phyloP scores from a whole-genome alignment of 2,329 filamentous ascomycete genomes.

The Pyricularia sp. region DNA sequence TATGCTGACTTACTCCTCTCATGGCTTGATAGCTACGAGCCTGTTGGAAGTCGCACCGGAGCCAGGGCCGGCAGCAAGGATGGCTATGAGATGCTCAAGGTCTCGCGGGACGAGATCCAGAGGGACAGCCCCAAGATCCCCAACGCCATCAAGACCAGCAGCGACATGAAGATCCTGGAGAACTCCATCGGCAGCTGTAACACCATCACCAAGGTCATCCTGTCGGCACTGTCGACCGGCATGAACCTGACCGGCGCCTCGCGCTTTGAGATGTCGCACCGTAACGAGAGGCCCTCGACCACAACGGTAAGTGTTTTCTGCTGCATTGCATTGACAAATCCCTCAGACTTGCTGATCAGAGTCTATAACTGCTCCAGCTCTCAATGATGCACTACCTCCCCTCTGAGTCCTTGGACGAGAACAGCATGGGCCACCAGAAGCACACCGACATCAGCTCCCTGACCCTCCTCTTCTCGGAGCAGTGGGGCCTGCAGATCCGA shows the following conservation, averaged over 20 bases:
- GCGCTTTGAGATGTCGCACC: conserved; percentile 41
- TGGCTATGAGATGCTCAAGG: conserved; percentile 45
- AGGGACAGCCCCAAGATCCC: conserved; percentile 35
- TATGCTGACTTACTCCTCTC: neutral
- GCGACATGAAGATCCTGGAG: conserved; percentile 36
- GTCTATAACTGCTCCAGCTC: conserved; percentile 15
- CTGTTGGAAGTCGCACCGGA: conserved; percentile 37
- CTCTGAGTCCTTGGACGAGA: conserved; percentile 27
- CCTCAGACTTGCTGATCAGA: neutral
- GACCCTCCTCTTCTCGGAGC: conserved; percentile 44
- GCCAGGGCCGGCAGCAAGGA: conserved; percentile 37
- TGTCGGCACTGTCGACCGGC: conserved; percentile 38
- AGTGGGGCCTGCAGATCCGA: conserved; percentile 48
- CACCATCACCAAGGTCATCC: conserved; percentile 39
- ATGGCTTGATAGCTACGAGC: conserved; percentile 30
- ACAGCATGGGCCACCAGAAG: conserved; percentile 42
- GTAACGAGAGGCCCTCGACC: conserved; percentile 38
- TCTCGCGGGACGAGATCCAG: conserved; percentile 40
- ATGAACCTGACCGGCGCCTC: conserved; percentile 32
- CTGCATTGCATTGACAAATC: neutral
- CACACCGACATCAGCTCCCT: conserved; percentile 48
- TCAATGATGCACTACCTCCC: conserved; percentile 47
- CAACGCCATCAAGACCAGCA: conserved; percentile 35
- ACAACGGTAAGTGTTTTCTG: conserved; percentile 20
- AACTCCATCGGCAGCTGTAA: conserved; percentile 40